Evolutionary conservation across 345 rosid species (phyloP).

Genomic region (Rhodamnia argentea): DNA sequence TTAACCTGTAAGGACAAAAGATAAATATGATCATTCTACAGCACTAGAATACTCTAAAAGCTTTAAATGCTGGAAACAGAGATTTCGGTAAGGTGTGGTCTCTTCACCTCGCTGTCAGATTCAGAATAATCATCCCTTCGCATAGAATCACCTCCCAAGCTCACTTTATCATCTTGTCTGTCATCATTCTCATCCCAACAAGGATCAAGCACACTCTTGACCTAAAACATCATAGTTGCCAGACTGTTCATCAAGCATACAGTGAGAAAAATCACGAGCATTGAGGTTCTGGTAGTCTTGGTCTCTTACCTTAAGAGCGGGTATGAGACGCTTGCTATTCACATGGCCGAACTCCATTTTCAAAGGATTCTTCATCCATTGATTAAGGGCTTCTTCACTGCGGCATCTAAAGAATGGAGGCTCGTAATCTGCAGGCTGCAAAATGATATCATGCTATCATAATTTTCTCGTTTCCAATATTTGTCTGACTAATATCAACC

Average conservation of each 20-base stretch:
- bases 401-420: constrained; percentile 95
- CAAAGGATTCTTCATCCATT: constrained; percentile 84
- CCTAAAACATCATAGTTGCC: constrained; percentile 27
- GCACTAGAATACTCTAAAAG: not conserved
- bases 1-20: constrained; percentile 28
- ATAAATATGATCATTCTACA: not conserved
- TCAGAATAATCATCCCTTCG: constrained; percentile 51
- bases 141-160: constrained; percentile 50
- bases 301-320: constrained; percentile 64
- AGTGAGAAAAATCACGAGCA: not conserved
- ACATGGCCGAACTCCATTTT: constrained; percentile 96
- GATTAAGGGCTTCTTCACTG: constrained; percentile 63
- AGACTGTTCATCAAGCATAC: not conserved
- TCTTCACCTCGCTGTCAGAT: constrained; percentile 75
- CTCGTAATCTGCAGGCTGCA: constrained; percentile 85
- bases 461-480: too few species aligned
- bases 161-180: constrained; percentile 57
- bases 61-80: not conserved
- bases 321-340: constrained; percentile 87
- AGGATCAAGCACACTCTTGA: constrained; percentile 96
- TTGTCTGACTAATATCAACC: too few species aligned
- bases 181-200: constrained; percentile 85
- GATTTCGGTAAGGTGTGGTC: not conserved
- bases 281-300: not conserved
- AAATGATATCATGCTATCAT: not conserved